Percentiles rank a stretch among this genome's conserved stretches.
Evolutionary conservation across 352 stramenopile species (phyloP).

Genomic region (Phytophthora macrochlamydospora): DNA sequence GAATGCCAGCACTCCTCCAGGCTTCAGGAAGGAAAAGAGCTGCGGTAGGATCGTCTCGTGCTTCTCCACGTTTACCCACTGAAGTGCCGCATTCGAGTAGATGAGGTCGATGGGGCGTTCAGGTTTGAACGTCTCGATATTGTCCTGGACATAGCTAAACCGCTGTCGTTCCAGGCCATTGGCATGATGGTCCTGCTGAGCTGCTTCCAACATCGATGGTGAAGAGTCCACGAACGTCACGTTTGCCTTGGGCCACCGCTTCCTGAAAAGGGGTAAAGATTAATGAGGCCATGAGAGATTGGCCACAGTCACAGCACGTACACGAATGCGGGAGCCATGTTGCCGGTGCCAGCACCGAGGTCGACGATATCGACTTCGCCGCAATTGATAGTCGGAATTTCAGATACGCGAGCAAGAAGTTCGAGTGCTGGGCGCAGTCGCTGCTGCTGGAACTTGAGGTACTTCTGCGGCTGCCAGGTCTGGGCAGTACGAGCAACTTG

Average conservation of each 20-base stretch:
- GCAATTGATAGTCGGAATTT: slow-evolving; percentile 47
- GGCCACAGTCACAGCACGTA: slow-evolving; percentile 10
- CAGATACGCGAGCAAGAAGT: slow-evolving; percentile 50
- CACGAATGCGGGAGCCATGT: slow-evolving; percentile 71
- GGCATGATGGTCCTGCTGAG: slow-evolving; percentile 39
- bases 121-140: slow-evolving; percentile 63
- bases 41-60: slow-evolving; percentile 49
- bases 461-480: slow-evolving; percentile 61
- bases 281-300: not conserved
- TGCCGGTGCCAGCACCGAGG: slow-evolving; percentile 70
- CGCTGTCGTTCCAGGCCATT: slow-evolving; percentile 25
- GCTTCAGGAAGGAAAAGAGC: slow-evolving; percentile 64
- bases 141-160: slow-evolving; percentile 55
- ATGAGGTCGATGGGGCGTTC: slow-evolving; percentile 61
- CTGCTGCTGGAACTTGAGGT: slow-evolving; percentile 66
- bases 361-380: slow-evolving; percentile 54
- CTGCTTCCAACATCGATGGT: slow-evolving; percentile 57
- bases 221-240: slow-evolving; percentile 76
- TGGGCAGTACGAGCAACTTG: slow-evolving; percentile 33
- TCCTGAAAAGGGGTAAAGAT: slow-evolving; percentile 11
- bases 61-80: slow-evolving; percentile 61
- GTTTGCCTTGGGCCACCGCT: slow-evolving; percentile 51
- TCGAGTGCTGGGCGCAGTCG: slow-evolving; percentile 69
- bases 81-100: slow-evolving; percentile 73
- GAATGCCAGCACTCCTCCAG: slow-evolving; percentile 66